Conservation (phyloP, 2,329 filamentous ascomycete genomes). For the Pestalotiopsis sp. region DNA sequence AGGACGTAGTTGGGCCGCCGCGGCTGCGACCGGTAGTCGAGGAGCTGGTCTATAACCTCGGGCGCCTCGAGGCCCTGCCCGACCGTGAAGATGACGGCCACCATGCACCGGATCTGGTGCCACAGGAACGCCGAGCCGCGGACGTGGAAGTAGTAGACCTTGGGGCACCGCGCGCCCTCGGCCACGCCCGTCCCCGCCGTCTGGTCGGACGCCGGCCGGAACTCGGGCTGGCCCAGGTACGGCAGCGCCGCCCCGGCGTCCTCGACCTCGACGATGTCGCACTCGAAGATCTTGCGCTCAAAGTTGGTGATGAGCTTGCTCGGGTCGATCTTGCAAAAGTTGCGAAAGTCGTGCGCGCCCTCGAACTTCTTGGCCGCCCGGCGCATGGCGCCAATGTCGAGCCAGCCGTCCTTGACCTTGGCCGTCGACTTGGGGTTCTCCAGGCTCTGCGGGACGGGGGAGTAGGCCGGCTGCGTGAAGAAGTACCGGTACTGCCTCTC, state of each 20-base stretch:
- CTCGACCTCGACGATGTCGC: conserved; percentile 74
- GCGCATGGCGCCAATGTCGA: conserved; percentile 87
- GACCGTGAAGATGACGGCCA: conserved; percentile 88
- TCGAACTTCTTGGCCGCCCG: conserved; percentile 78
- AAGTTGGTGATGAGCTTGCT: conserved; percentile 90
- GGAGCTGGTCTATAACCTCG: conserved; percentile 70
- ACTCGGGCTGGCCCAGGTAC: conserved; percentile 53
- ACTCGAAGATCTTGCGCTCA: conserved; percentile 75
- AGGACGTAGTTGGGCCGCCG: conserved; percentile 86
- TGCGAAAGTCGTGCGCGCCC: conserved; percentile 91
- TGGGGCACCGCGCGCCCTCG: conserved; percentile 32
- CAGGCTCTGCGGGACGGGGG: conserved; percentile 61
- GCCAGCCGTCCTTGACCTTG: conserved; percentile 67
- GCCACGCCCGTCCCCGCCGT: conserved; percentile 17
- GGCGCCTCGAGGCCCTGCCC: conserved; percentile 85
- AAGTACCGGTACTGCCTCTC: conserved; percentile 95
- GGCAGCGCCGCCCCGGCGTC: conserved; percentile 55
- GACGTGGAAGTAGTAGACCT: conserved; percentile 86
- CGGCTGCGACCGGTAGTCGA: conserved; percentile 73
- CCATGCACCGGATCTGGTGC: conserved; percentile 97
- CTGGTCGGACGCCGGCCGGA: conserved; percentile 35
- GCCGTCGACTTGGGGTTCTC: conserved; percentile 42
- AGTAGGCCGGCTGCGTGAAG: conserved; percentile 91
- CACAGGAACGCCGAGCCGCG: conserved; percentile 92
- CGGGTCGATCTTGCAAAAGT: conserved; percentile 93